phyloP scores from a whole-genome alignment of 2,329 filamentous ascomycete genomes.

The Bimuria novae-zelandiae region DNA sequence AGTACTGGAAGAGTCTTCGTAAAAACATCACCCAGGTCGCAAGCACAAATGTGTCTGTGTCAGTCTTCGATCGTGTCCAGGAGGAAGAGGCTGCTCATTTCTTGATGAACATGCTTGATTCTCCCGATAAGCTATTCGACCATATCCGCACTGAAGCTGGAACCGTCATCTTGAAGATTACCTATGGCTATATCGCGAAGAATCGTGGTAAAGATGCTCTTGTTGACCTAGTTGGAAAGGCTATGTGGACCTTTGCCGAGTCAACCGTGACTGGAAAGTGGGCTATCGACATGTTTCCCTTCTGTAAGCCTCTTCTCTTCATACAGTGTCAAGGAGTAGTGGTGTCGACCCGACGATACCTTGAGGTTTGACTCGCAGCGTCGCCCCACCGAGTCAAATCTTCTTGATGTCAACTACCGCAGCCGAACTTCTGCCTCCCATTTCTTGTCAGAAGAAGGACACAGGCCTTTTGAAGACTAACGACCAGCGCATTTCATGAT shows the following conservation, averaged over 20 bases:
- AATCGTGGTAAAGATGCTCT: constrained; percentile 49
- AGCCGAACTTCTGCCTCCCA: too few species aligned
- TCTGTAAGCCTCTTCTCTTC: constrained; percentile 32
- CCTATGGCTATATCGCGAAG: constrained; percentile 51
- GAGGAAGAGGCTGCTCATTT: constrained; percentile 30
- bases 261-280: constrained; percentile 51
- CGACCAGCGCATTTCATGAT: too few species aligned
- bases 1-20: constrained; percentile 26
- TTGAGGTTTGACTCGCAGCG: too few species aligned
- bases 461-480: too few species aligned
- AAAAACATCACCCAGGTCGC: constrained; percentile 32
- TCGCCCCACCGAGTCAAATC: too few species aligned
- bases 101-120: constrained; percentile 23
- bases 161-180: constrained; percentile 32
- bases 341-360: too few species aligned
- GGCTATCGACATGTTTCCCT: constrained; percentile 54
- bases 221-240: constrained; percentile 48
- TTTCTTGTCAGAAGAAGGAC: too few species aligned
- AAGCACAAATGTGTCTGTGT: constrained; percentile 21
- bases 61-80: constrained; percentile 25
- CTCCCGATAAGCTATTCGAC: constrained; percentile 24
- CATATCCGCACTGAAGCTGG: constrained; percentile 34
- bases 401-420: too few species aligned
- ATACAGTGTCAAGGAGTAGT: neutral
- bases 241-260: constrained; percentile 48